Evolutionary conservation across 2,329 filamentous ascomycete species (phyloP).

Genomic region (Microsporum audouinii): DNA sequence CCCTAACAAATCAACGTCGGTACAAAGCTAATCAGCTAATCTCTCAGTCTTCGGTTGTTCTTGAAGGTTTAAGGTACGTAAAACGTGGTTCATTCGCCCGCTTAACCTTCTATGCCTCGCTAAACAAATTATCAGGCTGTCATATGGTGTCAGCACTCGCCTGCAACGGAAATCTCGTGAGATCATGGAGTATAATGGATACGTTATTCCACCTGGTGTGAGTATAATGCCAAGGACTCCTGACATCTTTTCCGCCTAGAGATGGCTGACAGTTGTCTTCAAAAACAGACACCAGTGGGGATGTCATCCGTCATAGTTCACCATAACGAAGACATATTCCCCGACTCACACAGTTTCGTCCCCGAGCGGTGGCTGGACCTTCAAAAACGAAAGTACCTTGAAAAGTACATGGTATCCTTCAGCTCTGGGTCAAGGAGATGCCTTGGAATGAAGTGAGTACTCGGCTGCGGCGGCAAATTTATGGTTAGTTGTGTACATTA

Average conservation of each 20-base stretch:
- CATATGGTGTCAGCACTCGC: conserved; percentile 15
- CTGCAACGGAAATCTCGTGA: conserved; percentile 13
- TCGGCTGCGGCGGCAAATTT: not conserved
- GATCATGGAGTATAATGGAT: conserved; percentile 12
- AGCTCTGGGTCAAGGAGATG: conserved; percentile 16
- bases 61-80: conserved; percentile 14
- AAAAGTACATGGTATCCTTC: conserved; percentile 18
- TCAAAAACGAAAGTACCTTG: conserved; percentile 13
- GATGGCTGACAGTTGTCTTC: not conserved
- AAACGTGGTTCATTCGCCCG: not conserved
- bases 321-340: conserved; percentile 17
- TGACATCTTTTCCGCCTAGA: not conserved
- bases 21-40: not conserved
- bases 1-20: not conserved
- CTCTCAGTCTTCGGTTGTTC: conserved; percentile 13
- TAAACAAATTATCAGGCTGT: not conserved
- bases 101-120: not conserved
- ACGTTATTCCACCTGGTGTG: conserved; percentile 16
- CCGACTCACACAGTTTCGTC: conserved; percentile 14
- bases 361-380: conserved; percentile 19
- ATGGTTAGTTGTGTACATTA: not conserved
- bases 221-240: not conserved
- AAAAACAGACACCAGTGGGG: conserved; percentile 15
- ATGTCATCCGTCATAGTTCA: conserved; percentile 18
- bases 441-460: conserved; percentile 17